Base-by-base conservation (phyloP, 805 yeast genomes). In the Metschnikowia peoriensis region DNA sequence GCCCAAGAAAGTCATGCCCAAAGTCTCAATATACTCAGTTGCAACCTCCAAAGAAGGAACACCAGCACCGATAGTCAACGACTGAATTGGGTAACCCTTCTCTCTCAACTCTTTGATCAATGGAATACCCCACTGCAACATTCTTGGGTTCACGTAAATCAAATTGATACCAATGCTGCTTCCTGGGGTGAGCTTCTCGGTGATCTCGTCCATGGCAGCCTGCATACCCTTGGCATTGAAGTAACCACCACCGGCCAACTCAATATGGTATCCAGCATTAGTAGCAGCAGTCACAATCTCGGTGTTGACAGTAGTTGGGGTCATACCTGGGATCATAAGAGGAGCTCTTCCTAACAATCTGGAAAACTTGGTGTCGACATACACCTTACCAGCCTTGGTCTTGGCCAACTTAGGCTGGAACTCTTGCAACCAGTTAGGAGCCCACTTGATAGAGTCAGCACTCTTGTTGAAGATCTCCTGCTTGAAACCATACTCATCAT, bases 41-140 rank as follows among this genome's bases (percentile, higher is more conserved):
- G 98, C 98, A 62, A 94, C 98, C 69, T 94, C 99, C 60, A 92
- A 71, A 29, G 97, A 92, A 56, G 99, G 99, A 58, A 94, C 99
- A 82, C 99, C 99, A 49, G 99, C 99, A 79, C 99, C 99, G 66
- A 94, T 92, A 47, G 99, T 85, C 71, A 94, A 74, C 50, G 97
- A 91, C 75, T 94, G 97, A 62, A 94, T 86, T 61, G 99, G 99
- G 82, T 86, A 91, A 45, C 98, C 98, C 66, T 82, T 85, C 61
- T 83, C 86, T 76, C 99, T 85, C 71, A 94, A 81, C 58, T 84
- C 88, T 70, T 84, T 89, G 70, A 94, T 86, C 76, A 94, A 81
- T 53, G 99, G 99, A 69, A 94, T 91, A 76, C 96, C 96, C 99
- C 99, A 94, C 76, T 91, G 97, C 68, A 94, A 80, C 96, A 92